Base-by-base conservation (phyloP, 176 grass and related monocot genomes). In the Eragrostis nindensis region DNA sequence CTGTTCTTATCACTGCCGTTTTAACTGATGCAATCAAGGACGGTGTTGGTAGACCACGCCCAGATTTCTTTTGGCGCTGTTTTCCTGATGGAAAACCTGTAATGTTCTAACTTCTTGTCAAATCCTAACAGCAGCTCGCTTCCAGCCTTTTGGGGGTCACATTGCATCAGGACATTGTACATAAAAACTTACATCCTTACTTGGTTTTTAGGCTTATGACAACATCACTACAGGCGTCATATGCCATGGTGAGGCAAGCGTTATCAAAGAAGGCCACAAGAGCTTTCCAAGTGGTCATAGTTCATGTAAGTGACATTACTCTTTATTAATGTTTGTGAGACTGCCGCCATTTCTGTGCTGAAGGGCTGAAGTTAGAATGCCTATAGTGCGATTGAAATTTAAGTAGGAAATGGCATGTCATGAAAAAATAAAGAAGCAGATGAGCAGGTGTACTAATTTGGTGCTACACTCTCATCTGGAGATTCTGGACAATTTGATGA, bases 1-100 rank as follows among this genome's bases (percentile, higher is more conserved):
- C 92, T 8, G 84, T 94, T 21, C 84, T 83, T 78, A 94, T 94
- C 68, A 94, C 92, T 55, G 89, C 86, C 7, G 92, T 94, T 41
- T 4, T 94, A 92, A 94, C 92, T 55, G 92, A 92, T 80, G 92
- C 89, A 2, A 94, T 94, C 67, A 94, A 94, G 71, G 83, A 94
- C 79, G 89, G 55, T 61, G 92, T 94, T 72, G 92, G 92, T 53
- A 76, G 92, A 80, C 89, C 92, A 67, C 70, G 92, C 60, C 89
- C 92, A 77, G 83, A 94, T 94, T 94, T 94, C 84, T 94, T 92
- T 56, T 94, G 92, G 92, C 92, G 84, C 2, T 94, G 92, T 73
- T 94, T 94, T 73, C 92, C 92, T 66, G 87, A 94, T 55, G 92
- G 92, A 81, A 53, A 61, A 38, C 66, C 67, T 79, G 92, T 94